Evolutionary conservation across 2,329 filamentous ascomycete species (phyloP), one percentile per base, ranked within the genome.

Genomic region (Fusarium mangiferae): DNA sequence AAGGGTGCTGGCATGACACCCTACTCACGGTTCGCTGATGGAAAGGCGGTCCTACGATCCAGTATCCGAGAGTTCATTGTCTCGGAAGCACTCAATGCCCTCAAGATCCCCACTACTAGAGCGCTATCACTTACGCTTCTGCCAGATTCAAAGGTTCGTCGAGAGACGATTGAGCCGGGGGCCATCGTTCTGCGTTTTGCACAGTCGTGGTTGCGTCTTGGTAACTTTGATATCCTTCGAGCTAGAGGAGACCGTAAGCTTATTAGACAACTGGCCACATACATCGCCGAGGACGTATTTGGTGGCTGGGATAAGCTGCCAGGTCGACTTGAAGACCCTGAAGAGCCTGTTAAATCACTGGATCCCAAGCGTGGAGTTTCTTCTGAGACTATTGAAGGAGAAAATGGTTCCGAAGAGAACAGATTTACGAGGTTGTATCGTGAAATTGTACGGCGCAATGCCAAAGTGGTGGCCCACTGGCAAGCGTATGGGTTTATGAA

Each of bases 401-500:
- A 90, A 10, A 82, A 88, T 6, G 90, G 91, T 5, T 84, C 88
- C 8, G 90, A 92, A 66, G 93, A 98, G 80, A 99, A 99, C 80
- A 90, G 96, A 38, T 99, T 96, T 81, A 87, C 93, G 1, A 89
- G 95, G 22, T 85, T 99, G 2, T 99, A 97, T 82, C 91, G 96
- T 41, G 95, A 97, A 78, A 91, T 99, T 63, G 91, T 91, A 8
- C 90, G 94, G 46, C 90, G 94, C 38, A 99, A 98, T 80, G 96
- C 96, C 3, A 87, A 88, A 66, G 97, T 93, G 0, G 95, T 98
- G 5, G 96, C 96, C 17, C 90, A 92, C 75, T 98, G 96, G 96
- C 97, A 99, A 84, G 95, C 94, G 1, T 98, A 98, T 79, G 96
- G 94, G n/a, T 99, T 99, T 84, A 98, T 97, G 88, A 99, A 99